Base-by-base conservation (phyloP, 2,329 filamentous ascomycete genomes). In the Diatrype stigma region DNA sequence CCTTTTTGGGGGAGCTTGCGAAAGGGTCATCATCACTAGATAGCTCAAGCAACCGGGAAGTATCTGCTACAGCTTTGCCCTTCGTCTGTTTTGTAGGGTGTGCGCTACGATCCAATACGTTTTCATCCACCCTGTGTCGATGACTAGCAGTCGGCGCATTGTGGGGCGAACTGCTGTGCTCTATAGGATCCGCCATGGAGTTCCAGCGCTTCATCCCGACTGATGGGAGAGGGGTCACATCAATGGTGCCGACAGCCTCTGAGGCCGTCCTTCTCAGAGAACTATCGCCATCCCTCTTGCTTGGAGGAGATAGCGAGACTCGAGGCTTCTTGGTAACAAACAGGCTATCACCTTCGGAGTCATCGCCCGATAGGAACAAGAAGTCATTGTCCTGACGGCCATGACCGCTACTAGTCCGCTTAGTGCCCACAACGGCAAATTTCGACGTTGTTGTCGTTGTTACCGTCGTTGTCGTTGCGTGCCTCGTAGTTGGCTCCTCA, bases 301-400 rank as follows among this genome's bases (percentile, higher is more conserved):
- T 12, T 26, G 46, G 26, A 10, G 49, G 17, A 23, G 49, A 51
- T 16, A 51, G 46, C 2, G 59, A 62, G 1, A 49, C 28, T 34
- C 55, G 56, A 34, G 57, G 44, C 48, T 57, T 62, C 52, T 61
- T 62, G 5, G 51, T 2, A 22, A 51, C 47, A 45, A 62, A n/a
- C 6, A 12, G 53, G 49, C 67, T 64, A 7, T 70, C 67, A 7
- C 64, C 67, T 40, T 77, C 72, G 46, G 73, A 74, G 42, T 77
- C 74, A 42, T 77, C 74, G 45, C 72, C 69, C 0, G 67, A 70
- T 11, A 70, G 54, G 47, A 68, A 68, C n/a, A 68, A 52, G 23
- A 69, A 64, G 26, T 63, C 63, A 42, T 63, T 45, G 46, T 61
- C 51, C 26, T 55, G 40, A 11, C 48, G 53, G 42, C 40, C 26